These are phyloP conservation scores for Eudorina sp. DNA, from an alignment of 139 green algal species.

Conservation along the genomic window DNA sequence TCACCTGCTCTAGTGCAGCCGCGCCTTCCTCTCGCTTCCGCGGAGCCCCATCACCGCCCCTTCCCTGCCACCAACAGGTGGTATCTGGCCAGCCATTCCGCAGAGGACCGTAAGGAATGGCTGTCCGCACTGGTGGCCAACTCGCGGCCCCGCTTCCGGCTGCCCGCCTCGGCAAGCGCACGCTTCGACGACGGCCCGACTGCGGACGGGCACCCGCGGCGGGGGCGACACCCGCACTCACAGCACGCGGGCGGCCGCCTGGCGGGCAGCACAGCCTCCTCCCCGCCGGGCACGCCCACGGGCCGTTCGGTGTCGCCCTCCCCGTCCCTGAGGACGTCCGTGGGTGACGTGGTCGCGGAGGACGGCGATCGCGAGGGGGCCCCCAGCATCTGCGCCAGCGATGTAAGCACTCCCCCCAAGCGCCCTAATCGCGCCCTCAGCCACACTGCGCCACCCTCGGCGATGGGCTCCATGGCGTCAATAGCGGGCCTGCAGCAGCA, in stretches of 20 bases:
- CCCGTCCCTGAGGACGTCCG: neutral
- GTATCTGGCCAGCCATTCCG: neutral
- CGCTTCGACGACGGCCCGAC: too few species aligned
- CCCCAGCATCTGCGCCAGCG: neutral
- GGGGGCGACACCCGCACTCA: too few species aligned
- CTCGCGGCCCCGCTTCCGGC: too few species aligned
- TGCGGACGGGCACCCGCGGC: too few species aligned
- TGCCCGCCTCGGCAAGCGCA: too few species aligned
- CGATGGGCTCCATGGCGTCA: neutral
- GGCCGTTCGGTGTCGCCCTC: slow-evolving; percentile 1
- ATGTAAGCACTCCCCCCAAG: neutral
- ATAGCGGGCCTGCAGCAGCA: slow-evolving; percentile 24
- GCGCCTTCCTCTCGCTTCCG: too few species aligned
- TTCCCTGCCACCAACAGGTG: neutral
- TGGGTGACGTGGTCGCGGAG: neutral
- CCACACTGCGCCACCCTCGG: neutral
- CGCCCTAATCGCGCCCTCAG: neutral
- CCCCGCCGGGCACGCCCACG: slow-evolving; percentile 3
- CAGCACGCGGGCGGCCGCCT: too few species aligned
- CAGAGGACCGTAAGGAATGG: slow-evolving; percentile 36
- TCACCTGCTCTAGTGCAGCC: too few species aligned
- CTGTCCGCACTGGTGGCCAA: neutral
- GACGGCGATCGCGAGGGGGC: neutral
- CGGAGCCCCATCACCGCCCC: too few species aligned
- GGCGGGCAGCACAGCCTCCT: slow-evolving; percentile 32